Base-by-base conservation (phyloP, 208 protist genomes). In the Phytomonas sp. region DNA sequence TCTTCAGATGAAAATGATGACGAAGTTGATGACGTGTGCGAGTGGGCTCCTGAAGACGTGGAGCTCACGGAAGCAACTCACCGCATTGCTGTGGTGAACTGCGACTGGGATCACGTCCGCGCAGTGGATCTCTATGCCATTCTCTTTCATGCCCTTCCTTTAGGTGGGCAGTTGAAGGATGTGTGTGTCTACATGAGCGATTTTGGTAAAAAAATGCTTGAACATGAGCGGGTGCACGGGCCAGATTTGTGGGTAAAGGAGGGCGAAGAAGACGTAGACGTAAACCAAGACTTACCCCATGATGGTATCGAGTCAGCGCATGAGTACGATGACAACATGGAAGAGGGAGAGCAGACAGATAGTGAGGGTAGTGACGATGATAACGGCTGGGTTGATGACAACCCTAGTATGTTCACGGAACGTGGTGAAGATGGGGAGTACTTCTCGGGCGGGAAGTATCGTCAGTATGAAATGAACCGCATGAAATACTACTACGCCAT, bases 401-500 rank as follows among this genome's bases (percentile, higher is more conserved):
- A 96, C 73, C 68, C 77, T 33, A 71, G 67, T 23, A 93, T 95
- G 89, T 28, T 90, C 36, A 61, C 84, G 20, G 91, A 96, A 68
- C 75, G 85, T 62, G 83, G 83, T 62, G 92, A 92, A 28, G 81
- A 95, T 40, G 89, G 92, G 28, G 91, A 98, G 73, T 82, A 88
- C 66, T 95, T 98, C 78, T 95, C 91, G 0, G 74, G 81, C 63
- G 94, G 94, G 59, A 94, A 96, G 80, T 92, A 92, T 70, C 83
- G 94, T 56, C 76, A 84, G 73, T 98, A 99, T 83, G 95, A 99
- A 80, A 87, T 97, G 72, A 72, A 93, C 71, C 87, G 93, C 37
- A 88, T 98, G 83, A 90, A 87, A 76, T 99, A 98, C 81, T 99
- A 98, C 81, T 99, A 98, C 82, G 98, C 97, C n/a, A 85, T 99